These are phyloP conservation scores for Coniella vitis DNA, from an alignment of 2,329 filamentous ascomycete species.

Conservation along the genomic window DNA sequence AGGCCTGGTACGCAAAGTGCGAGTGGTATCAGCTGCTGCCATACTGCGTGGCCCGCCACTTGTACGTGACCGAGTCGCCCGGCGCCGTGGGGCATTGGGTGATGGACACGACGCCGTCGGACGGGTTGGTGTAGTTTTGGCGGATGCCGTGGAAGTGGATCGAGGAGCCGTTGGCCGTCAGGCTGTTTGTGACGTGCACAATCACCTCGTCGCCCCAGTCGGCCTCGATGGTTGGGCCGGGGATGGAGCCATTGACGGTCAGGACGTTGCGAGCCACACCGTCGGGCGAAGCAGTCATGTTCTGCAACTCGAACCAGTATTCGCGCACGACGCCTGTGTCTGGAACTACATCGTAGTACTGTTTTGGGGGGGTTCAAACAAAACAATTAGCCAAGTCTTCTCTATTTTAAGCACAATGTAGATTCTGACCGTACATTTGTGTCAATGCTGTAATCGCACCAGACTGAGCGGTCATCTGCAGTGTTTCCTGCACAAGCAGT, in stretches of 20 bases:
- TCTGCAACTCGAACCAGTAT: constrained; percentile 36
- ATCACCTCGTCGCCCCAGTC: constrained; percentile 31
- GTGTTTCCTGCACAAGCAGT: constrained; percentile 18
- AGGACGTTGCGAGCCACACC: constrained; percentile 33
- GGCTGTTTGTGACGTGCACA: constrained; percentile 27
- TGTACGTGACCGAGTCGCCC: constrained; percentile 47
- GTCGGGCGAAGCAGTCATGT: constrained; percentile 37
- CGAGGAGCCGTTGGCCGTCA: constrained; percentile 28
- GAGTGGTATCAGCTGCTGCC: constrained; percentile 55
- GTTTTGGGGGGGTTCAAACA: neutral
- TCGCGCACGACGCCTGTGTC: constrained; percentile 45
- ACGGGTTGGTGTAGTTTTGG: constrained; percentile 38
- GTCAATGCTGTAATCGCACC: constrained; percentile 33
- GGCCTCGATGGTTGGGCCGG: constrained; percentile 15
- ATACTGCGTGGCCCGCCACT: constrained; percentile 46
- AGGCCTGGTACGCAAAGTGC: constrained; percentile 40
- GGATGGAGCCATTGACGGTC: constrained; percentile 47
- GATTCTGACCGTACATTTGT: neutral
- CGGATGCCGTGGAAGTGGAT: constrained; percentile 35
- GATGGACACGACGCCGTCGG: constrained; percentile 19
- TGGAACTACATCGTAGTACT: constrained; percentile 34
- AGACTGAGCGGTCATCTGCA: constrained; percentile 21
- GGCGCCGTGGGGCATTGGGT: constrained; percentile 45
- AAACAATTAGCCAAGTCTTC: neutral
- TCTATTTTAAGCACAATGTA: too few species aligned